phyloP scores from a whole-genome alignment of 1,284 basidiomycete genomes.

The Irpex rosettiformis region DNA sequence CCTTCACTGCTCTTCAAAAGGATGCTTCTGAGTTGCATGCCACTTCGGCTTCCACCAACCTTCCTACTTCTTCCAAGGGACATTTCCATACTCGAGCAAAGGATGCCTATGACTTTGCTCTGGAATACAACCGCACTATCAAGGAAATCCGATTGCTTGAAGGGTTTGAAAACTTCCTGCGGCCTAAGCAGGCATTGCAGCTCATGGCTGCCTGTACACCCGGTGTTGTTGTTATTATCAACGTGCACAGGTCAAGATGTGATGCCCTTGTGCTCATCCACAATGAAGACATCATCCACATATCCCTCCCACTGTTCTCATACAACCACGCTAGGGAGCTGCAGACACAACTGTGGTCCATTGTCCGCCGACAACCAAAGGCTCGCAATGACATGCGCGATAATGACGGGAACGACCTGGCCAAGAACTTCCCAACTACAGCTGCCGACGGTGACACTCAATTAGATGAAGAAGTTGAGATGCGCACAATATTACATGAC shows the following conservation, averaged over 20 bases:
- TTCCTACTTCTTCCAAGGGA: background rate
- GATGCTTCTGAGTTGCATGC: background rate
- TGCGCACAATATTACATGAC: background rate
- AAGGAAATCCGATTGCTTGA: background rate
- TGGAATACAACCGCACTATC: background rate
- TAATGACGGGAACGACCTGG: background rate
- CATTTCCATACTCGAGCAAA: background rate
- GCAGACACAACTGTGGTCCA: background rate
- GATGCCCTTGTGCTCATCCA: background rate
- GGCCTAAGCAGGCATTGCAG: background rate
- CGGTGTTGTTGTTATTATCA: background rate
- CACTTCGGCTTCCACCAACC: background rate
- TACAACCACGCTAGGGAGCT: background rate
- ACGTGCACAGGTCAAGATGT: background rate
- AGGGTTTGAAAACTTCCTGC: background rate
- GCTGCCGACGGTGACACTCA: background rate
- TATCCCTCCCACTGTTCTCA: background rate
- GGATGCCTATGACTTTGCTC: background rate
- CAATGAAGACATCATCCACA: background rate
- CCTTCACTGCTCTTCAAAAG: background rate
- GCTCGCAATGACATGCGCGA: background rate
- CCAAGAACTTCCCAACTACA: background rate
- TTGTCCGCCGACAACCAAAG: background rate
- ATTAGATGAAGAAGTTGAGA: background rate
- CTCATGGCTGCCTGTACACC: background rate